Evolutionary conservation across 495 filamentous ascomycete species (phyloP).

Genomic region (Parachaetomium inaequale): DNA sequence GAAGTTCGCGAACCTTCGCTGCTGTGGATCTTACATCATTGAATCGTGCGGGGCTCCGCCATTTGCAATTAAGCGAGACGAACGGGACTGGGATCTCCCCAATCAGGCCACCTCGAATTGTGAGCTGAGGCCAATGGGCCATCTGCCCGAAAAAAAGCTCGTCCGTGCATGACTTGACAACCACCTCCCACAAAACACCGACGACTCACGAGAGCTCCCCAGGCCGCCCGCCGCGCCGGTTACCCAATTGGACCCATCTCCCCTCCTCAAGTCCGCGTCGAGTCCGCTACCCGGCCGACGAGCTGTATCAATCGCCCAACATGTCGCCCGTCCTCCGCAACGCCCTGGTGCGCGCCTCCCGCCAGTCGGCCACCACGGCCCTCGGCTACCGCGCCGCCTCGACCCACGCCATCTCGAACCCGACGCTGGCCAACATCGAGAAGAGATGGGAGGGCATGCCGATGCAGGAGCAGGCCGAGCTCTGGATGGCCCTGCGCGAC

Average conservation of each 20-base stretch:
- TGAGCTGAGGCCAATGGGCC: constrained; percentile 29
- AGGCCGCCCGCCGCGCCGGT: constrained; percentile 33
- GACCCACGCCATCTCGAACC: constrained; percentile 93
- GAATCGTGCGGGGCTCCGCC: constrained; percentile 1
- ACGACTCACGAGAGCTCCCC: constrained; percentile 28
- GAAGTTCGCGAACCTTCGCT: no score
- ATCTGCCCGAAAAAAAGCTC: constrained; percentile 37
- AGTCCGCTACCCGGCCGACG: constrained; percentile 20
- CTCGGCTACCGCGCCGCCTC: constrained; percentile 61
- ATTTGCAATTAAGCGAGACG: constrained; percentile 22
- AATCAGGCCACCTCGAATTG: constrained; percentile 35
- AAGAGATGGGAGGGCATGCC: constrained; percentile 98
- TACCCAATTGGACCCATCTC: constrained; percentile 45
- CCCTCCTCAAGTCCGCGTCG: constrained; percentile 28
- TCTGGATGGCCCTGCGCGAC: constrained; percentile 97
- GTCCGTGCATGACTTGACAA: constrained; percentile 36
- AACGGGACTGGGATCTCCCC: constrained; percentile 13
- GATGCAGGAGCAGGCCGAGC: constrained; percentile 95
- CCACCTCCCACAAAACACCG: constrained; percentile 31
- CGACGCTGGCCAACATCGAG: constrained; percentile 95
- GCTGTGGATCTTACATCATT: constrained; percentile 11
- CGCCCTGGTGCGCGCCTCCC: constrained; percentile 39
- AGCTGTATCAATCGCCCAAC: constrained; percentile 8
- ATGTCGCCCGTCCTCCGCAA: constrained; percentile 43
- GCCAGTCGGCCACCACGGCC: constrained; percentile 33